Evolutionary conservation across 2,329 filamentous ascomycete species (phyloP).

Genomic region (Aotearoamyces nothofagi): DNA sequence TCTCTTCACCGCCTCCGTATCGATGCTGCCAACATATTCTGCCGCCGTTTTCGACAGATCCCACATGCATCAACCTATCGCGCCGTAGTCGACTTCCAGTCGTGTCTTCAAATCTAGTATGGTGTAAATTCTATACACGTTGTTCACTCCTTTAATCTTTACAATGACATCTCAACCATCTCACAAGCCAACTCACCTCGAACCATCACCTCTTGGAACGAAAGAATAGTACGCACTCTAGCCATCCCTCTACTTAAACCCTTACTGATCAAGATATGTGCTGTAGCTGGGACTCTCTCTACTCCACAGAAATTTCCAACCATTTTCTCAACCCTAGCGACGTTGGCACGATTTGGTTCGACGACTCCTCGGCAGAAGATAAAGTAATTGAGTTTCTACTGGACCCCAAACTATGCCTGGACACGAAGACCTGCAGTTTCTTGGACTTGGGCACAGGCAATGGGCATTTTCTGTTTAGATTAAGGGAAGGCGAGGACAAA

Average conservation of each 20-base stretch:
- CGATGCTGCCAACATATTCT: conserved; percentile 2
- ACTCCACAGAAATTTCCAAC: conserved; percentile 56
- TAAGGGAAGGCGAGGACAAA: conserved; percentile 34
- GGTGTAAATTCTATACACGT: not conserved
- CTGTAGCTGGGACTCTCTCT: conserved; percentile 62
- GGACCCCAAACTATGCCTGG: conserved; percentile 5
- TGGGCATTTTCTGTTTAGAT: conserved; percentile 74
- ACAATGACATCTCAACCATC: conserved; percentile 15
- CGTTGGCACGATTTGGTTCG: conserved; percentile 91
- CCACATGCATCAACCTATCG: not conserved
- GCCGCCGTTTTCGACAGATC: conserved; percentile 2
- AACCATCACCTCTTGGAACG: conserved; percentile 66
- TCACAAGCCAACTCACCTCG: conserved; percentile 45
- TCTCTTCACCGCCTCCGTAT: conserved; percentile 1
- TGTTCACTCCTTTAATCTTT: not conserved
- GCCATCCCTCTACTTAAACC: conserved; percentile 1
- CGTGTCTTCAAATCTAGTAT: conserved; percentile 1
- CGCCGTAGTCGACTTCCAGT: conserved; percentile 2
- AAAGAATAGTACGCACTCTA: conserved; percentile 63
- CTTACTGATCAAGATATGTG: not conserved
- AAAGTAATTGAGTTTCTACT: conserved; percentile 54
- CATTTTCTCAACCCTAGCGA: conserved; percentile 58
- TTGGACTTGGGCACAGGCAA: conserved; percentile 92
- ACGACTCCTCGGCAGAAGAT: conserved; percentile 75
- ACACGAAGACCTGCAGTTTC: conserved; percentile 34